Base-by-base conservation (phyloP, 1,284 basidiomycete species). In the Ustilago vetiveriae region DNA sequence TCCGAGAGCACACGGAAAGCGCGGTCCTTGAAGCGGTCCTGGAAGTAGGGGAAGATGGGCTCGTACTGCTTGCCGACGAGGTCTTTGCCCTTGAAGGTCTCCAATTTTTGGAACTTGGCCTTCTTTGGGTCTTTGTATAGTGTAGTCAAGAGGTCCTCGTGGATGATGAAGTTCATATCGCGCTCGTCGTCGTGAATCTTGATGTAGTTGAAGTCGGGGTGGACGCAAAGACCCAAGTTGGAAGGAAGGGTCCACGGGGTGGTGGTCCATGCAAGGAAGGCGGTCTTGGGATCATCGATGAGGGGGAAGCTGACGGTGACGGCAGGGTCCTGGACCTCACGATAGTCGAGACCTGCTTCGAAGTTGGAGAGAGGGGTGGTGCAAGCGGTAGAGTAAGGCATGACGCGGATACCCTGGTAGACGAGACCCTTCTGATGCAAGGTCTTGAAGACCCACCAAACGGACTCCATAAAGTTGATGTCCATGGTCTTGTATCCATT, bases 401-500 rank as follows among this genome's bases (percentile, higher is more conserved):
- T 98, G 70, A 99, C 96, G 65, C 88, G 87, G 75, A 94, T 85
- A 3, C 95, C 96, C 22, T 92, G 88, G 84, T 98, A 99, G 23
- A 99, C 94, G 84, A 94, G 85, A n/a, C 87, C 89, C 83, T 95
- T 97, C 72, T 93, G 88, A 87, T 89, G 94, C 14, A 98, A 87
- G 82, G 94, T 89, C 57, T 89, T 87, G 84, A 99, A 98, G n/a
- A 92, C 95, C 96, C 96, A 98, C 96, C 96, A 98, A 14, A 97
- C 92, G 40, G 89, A 90, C 85, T 99, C 96, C 96, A 99, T 98
- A 83, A 93, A 99, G 21, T 88, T 86, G 6, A 89, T 84, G 82
- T 98, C 92, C 68, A 98, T 87, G 13, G 96, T 99, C 85, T 97
- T 98, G 88, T 99, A 99, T 75, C 96, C 96, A 74, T 96, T 92